A percentile compares a stretch with the other conserved stretches of the same genome.
Evolutionary conservation across 768 basidiomycete species (phyloP).

Genomic region (Clitopilus passeckerianus): DNA sequence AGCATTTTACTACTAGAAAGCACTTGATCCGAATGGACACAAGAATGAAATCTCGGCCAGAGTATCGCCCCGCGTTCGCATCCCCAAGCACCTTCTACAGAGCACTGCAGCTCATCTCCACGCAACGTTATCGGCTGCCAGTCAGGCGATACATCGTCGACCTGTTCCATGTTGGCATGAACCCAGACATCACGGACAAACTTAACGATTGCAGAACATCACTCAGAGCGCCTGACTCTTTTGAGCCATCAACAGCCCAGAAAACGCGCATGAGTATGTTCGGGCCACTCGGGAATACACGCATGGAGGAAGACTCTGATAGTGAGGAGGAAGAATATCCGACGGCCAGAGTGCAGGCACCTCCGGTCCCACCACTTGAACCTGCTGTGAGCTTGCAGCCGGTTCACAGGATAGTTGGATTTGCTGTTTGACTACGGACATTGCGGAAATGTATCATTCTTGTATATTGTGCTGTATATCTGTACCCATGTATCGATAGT

Average conservation of each 20-base stretch:
- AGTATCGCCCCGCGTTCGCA: constrained; percentile 70
- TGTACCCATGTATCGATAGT: too few species aligned
- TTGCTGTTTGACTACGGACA: constrained; percentile 25
- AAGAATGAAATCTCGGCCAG: constrained; percentile 75
- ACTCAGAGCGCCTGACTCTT: constrained; percentile 42
- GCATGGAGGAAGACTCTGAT: constrained; percentile 53
- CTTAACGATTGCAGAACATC: constrained; percentile 47
- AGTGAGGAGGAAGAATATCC: constrained; percentile 49
- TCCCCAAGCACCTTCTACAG: constrained; percentile 81
- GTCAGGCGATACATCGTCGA: constrained; percentile 92
- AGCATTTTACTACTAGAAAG: constrained; percentile 2
- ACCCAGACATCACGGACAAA: constrained; percentile 50
- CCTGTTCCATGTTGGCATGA: constrained; percentile 81
- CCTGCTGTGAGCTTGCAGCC: constrained; percentile 58
- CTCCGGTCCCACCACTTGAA: constrained; percentile 27
- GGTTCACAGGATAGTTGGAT: constrained; percentile 55
- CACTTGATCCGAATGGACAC: not conserved
- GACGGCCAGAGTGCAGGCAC: constrained; percentile 11
- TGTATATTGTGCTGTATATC: not conserved
- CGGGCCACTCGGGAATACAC: constrained; percentile 43
- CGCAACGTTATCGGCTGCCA: constrained; percentile 85
- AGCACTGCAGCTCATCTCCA: constrained; percentile 82
- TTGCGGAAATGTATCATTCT: not conserved
- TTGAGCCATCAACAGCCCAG: constrained; percentile 33
- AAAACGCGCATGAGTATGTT: constrained; percentile 59